Base-by-base conservation (phyloP, 768 basidiomycete species). In the Collybia sordida region DNA sequence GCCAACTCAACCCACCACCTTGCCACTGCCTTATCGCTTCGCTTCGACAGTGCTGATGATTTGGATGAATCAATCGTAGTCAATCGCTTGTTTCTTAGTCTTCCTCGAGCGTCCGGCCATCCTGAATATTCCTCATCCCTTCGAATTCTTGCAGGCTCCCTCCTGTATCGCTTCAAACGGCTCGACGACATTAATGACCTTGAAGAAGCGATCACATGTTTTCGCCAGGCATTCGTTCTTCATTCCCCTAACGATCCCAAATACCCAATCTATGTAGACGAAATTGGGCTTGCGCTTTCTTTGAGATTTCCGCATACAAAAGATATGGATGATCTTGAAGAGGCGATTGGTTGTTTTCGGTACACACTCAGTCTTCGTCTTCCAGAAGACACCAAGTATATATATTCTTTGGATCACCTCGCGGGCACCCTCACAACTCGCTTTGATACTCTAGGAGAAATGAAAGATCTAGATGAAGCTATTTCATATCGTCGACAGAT, bases 341-440 rank as follows among this genome's bases (percentile, higher is more conserved):
- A 31, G 9, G 5, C 31, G 31, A 31, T 31, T 31, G 31, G 31
- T 11, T 31, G 31, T 31, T 31, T 31, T 31, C 31, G 31, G 9
- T 14, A 31, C 11, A 31, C 31, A 31, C 31, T 31, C 31, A 31
- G 31, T 11, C 31, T 31, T 31, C 31, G 31, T 31, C 14, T 14
- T 31, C 31, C 31, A 4, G 31, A 31, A 4, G 31, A 31, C 31
- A 7, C 31, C 3, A 6, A 31, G 31, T 14, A 31, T 11, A 31
- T 14, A 3, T 31, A 31, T 12, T 31, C 31, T 31, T 31, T 31
- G 11, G 31, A 31, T 31, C 31, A 12, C 19, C 4, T 5, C 55
- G 49, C 25, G 63, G 59, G 6, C 58, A 65, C 25, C 63, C 63
- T 17, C 23, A 64, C 27, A 14, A 62, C 65, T 31, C 47, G 60